Evolutionary conservation across 257 asterid species (phyloP).

Genomic region (Scutellaria galericulata): DNA sequence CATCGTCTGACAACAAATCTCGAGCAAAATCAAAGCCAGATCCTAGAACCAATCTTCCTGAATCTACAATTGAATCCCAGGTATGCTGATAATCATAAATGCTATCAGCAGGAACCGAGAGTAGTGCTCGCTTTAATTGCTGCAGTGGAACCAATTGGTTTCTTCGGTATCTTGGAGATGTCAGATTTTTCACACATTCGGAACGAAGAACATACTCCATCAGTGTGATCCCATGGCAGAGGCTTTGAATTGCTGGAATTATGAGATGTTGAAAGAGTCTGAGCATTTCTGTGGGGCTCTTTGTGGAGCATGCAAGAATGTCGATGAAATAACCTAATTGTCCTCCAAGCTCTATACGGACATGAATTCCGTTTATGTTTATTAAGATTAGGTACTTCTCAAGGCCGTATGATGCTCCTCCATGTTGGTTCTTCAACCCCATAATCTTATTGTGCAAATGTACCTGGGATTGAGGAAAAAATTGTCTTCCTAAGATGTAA

Average conservation of each 20-base stretch:
- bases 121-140: constrained; percentile 67
- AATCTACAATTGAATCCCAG: constrained; percentile 64
- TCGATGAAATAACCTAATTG: constrained; percentile 66
- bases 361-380: constrained; percentile 68
- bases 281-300: constrained; percentile 75
- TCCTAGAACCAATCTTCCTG: constrained; percentile 59
- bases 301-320: constrained; percentile 76
- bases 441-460: constrained; percentile 74
- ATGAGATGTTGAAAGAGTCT: constrained; percentile 76
- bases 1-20: constrained; percentile 82
- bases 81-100: constrained; percentile 94
- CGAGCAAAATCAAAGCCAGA: constrained; percentile 78
- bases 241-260: constrained; percentile 67
- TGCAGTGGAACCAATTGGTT: constrained; percentile 58
- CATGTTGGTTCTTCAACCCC: constrained; percentile 68
- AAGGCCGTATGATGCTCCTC: constrained; percentile 80
- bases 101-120: constrained; percentile 80
- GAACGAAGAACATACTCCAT: constrained; percentile 72
- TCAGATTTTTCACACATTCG: constrained; percentile 67
- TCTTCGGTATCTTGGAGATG: constrained; percentile 70
- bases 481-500: not conserved
- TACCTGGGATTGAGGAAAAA: constrained; percentile 53
- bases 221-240: constrained; percentile 62
- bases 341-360: constrained; percentile 82
- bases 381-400: constrained; percentile 71